phyloP scores from a whole-genome alignment of 768 basidiomycete genomes.

The Boletus sensibilis region DNA sequence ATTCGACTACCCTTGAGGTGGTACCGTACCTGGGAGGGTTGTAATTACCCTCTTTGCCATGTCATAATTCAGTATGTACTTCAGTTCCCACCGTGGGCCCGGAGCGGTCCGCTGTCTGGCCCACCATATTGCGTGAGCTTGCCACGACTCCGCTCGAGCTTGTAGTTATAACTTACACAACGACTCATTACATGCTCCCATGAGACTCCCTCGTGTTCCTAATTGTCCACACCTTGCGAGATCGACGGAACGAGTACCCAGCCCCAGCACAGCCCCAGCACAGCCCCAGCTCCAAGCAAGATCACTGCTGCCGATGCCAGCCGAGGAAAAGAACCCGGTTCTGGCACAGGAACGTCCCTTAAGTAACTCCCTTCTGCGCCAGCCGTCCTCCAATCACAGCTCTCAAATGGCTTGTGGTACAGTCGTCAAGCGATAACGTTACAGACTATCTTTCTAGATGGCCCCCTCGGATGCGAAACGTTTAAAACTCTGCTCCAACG shows the following conservation, averaged over 20 bases:
- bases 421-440: conserved; percentile 5
- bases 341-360: not conserved
- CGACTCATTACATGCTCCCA: not conserved
- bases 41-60: not conserved
- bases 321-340: not conserved
- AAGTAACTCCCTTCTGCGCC: not conserved
- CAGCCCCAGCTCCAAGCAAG: no score
- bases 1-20: conserved; percentile 1
- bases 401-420: not conserved
- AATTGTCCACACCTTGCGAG: not conserved
- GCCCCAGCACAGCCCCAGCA: no score
- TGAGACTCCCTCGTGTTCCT: not conserved
- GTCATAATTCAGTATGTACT: not conserved
- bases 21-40: not conserved
- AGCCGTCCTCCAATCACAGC: not conserved
- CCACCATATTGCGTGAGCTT: not conserved
- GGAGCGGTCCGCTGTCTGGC: not conserved
- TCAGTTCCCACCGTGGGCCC: not conserved
- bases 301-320: no score
- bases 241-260: no score
- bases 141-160: not conserved
- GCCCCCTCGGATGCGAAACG: not conserved
- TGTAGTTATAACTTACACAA: not conserved
- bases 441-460: not conserved
- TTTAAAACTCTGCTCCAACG: conserved; percentile 18